Conservation (phyloP, 306 rosid species). For the Astragalus membranaceus region DNA sequence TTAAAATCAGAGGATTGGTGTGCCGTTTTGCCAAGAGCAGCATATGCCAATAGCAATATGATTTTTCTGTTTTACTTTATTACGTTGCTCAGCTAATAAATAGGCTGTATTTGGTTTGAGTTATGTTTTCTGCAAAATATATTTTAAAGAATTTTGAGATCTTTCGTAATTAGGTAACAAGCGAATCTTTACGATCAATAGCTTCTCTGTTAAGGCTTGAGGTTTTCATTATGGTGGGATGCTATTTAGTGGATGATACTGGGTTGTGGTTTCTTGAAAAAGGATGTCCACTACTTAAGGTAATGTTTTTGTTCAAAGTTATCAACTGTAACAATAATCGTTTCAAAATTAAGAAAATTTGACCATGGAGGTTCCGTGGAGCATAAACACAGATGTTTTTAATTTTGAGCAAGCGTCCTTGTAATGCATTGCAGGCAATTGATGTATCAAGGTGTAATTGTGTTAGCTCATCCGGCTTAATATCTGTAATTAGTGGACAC, state of each 20-base stretch:
- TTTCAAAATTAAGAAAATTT: not conserved
- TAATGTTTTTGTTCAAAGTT: slow-evolving; percentile 3
- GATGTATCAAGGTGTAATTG: slow-evolving; percentile 57
- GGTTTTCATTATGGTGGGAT: slow-evolving; percentile 43
- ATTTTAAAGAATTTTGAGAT: slow-evolving; percentile 6
- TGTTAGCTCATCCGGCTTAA: slow-evolving; percentile 41
- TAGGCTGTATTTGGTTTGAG: not conserved
- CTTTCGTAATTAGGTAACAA: slow-evolving; percentile 34
- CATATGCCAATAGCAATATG: not conserved
- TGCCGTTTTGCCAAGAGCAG: not conserved
- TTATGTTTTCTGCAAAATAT: not conserved
- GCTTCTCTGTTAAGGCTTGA: slow-evolving; percentile 56
- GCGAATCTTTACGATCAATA: slow-evolving; percentile 47
- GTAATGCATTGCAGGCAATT: slow-evolving; percentile 40
- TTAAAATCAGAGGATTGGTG: too few species aligned
- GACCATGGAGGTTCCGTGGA: not conserved
- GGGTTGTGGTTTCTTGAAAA: slow-evolving; percentile 50
- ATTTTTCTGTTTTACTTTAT: not conserved
- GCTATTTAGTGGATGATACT: slow-evolving; percentile 45
- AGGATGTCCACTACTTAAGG: slow-evolving; percentile 59
- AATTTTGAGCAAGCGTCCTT: not conserved
- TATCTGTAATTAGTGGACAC: slow-evolving; percentile 46
- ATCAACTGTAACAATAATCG: not conserved
- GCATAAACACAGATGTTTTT: not conserved
- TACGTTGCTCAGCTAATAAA: not conserved